phyloP scores from a whole-genome alignment of 768 basidiomycete species.

The Amanita molliuscula region DNA sequence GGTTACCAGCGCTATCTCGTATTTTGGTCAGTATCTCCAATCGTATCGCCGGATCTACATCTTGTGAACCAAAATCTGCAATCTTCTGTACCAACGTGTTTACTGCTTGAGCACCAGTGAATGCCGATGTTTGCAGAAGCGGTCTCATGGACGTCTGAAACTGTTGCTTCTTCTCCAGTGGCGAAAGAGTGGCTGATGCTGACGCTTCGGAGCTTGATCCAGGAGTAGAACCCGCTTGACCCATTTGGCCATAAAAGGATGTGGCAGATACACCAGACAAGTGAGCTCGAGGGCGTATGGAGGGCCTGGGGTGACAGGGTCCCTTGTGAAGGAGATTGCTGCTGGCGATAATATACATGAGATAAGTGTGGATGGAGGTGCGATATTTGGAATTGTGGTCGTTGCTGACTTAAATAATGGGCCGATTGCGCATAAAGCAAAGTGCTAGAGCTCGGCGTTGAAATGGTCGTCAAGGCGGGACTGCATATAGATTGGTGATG shows the following conservation, averaged over 20 bases:
- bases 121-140: constrained; percentile 44
- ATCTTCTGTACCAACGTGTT: constrained; percentile 48
- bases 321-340: constrained; percentile 34
- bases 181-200: constrained; percentile 21
- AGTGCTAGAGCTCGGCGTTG: constrained; percentile 32
- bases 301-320: constrained; percentile 65
- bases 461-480: constrained; percentile 48
- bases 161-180: constrained; percentile 44
- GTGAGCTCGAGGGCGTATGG: constrained; percentile 42
- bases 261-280: constrained; percentile 26
- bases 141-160: constrained; percentile 45
- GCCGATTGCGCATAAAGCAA: constrained; percentile 26
- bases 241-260: constrained; percentile 21
- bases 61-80: constrained; percentile 46
- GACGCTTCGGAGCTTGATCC: constrained; percentile 12
- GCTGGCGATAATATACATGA: constrained; percentile 20
- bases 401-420: constrained; percentile 22
- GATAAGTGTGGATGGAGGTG: constrained; percentile 15
- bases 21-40: constrained; percentile 73
- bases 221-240: constrained; percentile 9
- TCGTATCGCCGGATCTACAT: constrained; percentile 56
- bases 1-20: constrained; percentile 75
- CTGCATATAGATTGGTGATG: constrained; percentile 23
- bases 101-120: constrained; percentile 65
- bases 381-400: constrained; percentile 13